phyloP scores from a whole-genome alignment of 495 filamentous ascomycete species.

The Physcia stellaris region DNA sequence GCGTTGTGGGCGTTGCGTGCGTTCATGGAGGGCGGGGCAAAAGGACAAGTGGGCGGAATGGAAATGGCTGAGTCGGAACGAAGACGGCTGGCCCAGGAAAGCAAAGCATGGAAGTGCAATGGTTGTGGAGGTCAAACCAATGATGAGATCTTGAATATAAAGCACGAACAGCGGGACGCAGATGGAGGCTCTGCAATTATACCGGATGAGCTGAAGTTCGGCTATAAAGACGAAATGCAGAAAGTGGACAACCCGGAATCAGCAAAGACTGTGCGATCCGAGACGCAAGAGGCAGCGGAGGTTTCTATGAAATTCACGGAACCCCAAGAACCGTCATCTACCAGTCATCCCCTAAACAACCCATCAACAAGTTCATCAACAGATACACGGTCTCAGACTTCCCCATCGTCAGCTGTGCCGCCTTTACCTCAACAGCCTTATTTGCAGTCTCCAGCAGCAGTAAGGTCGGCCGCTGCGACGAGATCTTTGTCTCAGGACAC shows the following conservation, averaged over 20 bases:
- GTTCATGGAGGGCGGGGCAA: conserved; percentile 38
- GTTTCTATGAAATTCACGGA: background rate
- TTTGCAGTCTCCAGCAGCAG: background rate
- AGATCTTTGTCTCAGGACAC: conserved; percentile 7
- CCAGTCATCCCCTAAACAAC: background rate
- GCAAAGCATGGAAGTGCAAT: conserved; percentile 46
- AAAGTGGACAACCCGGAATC: conserved; percentile 32
- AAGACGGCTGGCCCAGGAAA: conserved; percentile 49
- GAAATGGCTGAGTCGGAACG: conserved; percentile 53
- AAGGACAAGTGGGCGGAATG: conserved; percentile 75
- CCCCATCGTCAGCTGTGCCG: background rate
- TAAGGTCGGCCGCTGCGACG: conserved; percentile 2
- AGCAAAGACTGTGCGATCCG: conserved; percentile 26
- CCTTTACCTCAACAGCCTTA: background rate
- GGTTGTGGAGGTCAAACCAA: conserved; percentile 53
- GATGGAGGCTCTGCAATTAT: conserved; percentile 27
- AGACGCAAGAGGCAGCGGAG: conserved; percentile 6
- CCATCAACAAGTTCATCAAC: background rate
- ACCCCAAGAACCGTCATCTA: background rate
- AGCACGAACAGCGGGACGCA: conserved; percentile 43
- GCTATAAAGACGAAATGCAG: conserved; percentile 33
- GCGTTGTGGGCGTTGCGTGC: conserved; percentile 38
- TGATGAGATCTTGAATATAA: conserved; percentile 54
- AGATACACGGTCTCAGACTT: background rate
- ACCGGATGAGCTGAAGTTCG: conserved; percentile 19